Percentiles rank a stretch among this genome's conserved stretches.
phyloP scores from a whole-genome alignment of 2,329 filamentous ascomycete species.

The Proliferodiscus dingleyae region DNA sequence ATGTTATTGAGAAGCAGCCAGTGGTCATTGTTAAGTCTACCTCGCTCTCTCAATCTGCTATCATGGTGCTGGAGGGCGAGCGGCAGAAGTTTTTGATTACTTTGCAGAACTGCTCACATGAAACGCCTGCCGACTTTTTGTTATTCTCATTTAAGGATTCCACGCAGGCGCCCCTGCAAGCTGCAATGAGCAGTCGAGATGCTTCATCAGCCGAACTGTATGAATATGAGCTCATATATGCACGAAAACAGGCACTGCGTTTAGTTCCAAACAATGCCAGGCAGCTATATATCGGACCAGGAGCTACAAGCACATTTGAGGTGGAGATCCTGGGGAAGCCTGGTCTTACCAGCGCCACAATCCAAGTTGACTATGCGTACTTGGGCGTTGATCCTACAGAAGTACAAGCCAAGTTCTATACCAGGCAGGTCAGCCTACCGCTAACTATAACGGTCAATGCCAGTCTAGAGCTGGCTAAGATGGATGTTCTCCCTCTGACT shows the following conservation, averaged over 20 bases:
- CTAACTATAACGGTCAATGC: slow-evolving; percentile 88
- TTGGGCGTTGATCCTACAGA: slow-evolving; percentile 67
- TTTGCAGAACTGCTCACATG: slow-evolving; percentile 67
- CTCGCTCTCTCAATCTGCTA: slow-evolving; percentile 73
- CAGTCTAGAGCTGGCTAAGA: slow-evolving; percentile 74
- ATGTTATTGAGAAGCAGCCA: slow-evolving; percentile 76
- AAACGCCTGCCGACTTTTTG: slow-evolving; percentile 74
- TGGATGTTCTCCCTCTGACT: slow-evolving; percentile 73
- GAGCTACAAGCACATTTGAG: slow-evolving; percentile 65
- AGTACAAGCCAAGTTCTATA: slow-evolving; percentile 71
- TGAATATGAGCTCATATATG: slow-evolving; percentile 77
- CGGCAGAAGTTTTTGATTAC: slow-evolving; percentile 71
- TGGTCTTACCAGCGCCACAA: slow-evolving; percentile 70
- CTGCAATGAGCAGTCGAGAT: slow-evolving; percentile 70
- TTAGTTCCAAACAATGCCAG: slow-evolving; percentile 47
- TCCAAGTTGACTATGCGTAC: slow-evolving; percentile 83
- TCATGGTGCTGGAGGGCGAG: slow-evolving; percentile 94
- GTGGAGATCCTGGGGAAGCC: slow-evolving; percentile 85
- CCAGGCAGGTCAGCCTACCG: slow-evolving; percentile 74
- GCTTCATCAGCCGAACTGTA: slow-evolving; percentile 75
- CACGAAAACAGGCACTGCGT: slow-evolving; percentile 65
- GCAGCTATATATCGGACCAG: slow-evolving; percentile 58
- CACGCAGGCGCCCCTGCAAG: slow-evolving; percentile 70
- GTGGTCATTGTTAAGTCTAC: slow-evolving; percentile 69
- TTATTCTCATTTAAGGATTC: slow-evolving; percentile 89